Evolutionary conservation across 192 early-diverging fungal genomes (phyloP).

Genomic region (Pilaira anomala): DNA sequence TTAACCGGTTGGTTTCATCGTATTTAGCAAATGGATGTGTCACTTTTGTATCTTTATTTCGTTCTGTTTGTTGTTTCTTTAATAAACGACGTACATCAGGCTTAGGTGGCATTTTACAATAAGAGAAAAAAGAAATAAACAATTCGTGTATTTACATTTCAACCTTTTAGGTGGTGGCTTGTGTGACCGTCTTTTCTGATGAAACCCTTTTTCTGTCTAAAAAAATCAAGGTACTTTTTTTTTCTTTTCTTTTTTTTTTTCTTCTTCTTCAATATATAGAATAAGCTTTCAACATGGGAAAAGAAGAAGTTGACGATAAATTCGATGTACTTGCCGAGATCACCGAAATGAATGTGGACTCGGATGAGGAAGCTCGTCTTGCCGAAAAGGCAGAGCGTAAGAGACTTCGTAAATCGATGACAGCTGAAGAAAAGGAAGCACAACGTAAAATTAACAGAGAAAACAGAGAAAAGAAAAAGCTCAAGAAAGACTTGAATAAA

Average conservation of each 20-base stretch:
- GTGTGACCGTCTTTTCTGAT: not conserved
- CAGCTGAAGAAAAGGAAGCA: conserved; percentile 18
- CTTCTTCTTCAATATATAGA: not conserved
- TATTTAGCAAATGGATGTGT: conserved; percentile 52
- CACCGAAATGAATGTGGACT: conserved; percentile 10
- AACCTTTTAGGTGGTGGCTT: not conserved
- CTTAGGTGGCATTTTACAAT: not conserved
- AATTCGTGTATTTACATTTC: too few relatives aligned
- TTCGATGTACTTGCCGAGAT: conserved; percentile 16
- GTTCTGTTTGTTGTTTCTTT: conserved; percentile 25
- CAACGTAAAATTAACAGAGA: conserved; percentile 34
- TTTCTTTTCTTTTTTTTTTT: not conserved
- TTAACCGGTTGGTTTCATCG: conserved; percentile 41
- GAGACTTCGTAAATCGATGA: conserved; percentile 3
- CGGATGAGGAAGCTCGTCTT: conserved; percentile 13
- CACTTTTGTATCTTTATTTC: conserved; percentile 31
- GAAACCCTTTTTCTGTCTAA: not conserved
- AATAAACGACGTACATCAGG: conserved; percentile 32
- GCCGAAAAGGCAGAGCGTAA: conserved; percentile 10
- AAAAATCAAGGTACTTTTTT: not conserved
- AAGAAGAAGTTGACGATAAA: not conserved
- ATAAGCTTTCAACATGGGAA: not conserved
- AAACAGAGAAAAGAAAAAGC: conserved; percentile 41
- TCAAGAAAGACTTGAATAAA: conserved; percentile 40
- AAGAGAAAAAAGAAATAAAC: not conserved